Evolutionary conservation across 202 grass and related monocot species (phyloP), one percentile per base, ranked within the genome.

Genomic region (Brachypodium distachyon): DNA sequence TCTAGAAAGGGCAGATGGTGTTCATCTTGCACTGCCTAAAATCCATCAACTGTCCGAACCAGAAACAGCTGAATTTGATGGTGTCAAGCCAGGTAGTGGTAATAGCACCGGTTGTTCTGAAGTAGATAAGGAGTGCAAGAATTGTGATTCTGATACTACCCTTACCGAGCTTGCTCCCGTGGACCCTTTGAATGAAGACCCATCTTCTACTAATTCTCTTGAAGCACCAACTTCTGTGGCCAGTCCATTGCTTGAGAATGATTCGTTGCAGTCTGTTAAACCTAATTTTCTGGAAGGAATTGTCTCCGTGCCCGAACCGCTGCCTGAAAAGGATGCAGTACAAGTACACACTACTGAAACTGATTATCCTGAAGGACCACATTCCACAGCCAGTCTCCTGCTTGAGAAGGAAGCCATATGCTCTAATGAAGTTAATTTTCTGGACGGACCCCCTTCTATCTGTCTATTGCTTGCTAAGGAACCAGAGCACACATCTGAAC

Each of bases 41-140:
- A 40, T 21, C 13, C 23, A 78, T 49, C 19, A 57, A 5, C 11
- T 7, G 9, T 71, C 79, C 14, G 61, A 74, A 28, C 32, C 49
- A 47, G 72, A 81, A 55, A 83, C 32, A 46, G 55, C 67, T 76
- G 39, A 55, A 55, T 88, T 84, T 74, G 75, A 52, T 73, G 60
- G 42, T 19, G 36, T 57, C 72, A 76, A 83, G 11, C 26, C 52
- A 52, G 66, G 22, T 67, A 8, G 37, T 66, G 56, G 9, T 25
- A 49, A 43, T 78, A 36, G 56, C 12, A 60, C 37, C 9, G 32
- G 25, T 68, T 47, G 26, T 83, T 37, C 56, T 63, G 47, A 62
- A 52, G 44, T 7, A 41, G 10, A 46, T 42, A 63, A 47, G n/a
- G 12, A 70, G 18, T 28, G 22, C 19, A 19, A 72, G 19, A 54